Conservation (phyloP, 805 yeast genomes). For the Middelhovenomyces tepae region DNA sequence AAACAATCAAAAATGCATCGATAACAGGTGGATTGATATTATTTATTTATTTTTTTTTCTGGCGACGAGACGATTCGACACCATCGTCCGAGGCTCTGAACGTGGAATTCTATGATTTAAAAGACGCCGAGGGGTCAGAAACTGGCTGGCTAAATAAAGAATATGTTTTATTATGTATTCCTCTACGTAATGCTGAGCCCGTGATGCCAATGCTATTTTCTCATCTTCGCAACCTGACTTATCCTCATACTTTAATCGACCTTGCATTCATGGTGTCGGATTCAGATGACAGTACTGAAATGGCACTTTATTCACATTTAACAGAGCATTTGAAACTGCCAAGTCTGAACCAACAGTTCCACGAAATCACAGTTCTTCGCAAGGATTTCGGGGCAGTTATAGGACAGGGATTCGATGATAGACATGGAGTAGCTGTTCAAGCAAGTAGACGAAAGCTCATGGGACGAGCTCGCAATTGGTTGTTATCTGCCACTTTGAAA, state of each 20-base stretch:
- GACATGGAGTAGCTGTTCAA: constrained; percentile 96
- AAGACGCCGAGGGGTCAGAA: constrained; percentile 47
- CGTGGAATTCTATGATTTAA: constrained; percentile 64
- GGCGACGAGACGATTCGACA: too few relatives aligned
- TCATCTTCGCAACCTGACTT: constrained; percentile 69
- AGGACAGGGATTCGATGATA: constrained; percentile 89
- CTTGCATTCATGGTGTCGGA: constrained; percentile 76
- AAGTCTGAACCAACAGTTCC: constrained; percentile 72
- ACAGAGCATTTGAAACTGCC: too few relatives aligned
- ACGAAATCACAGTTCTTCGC: constrained; percentile 73
- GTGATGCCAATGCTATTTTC: constrained; percentile 81
- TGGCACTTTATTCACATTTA: constrained; percentile 45
- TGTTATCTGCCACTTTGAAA: constrained; percentile 74
- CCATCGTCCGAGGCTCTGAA: constrained; percentile 5
- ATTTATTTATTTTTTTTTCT: too few relatives aligned
- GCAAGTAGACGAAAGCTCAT: constrained; percentile 92
- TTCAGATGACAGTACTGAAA: constrained; percentile 77
- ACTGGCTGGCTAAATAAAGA: constrained; percentile 73
- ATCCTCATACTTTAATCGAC: constrained; percentile 72
- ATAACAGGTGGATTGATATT: too few relatives aligned
- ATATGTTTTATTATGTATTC: constrained; percentile 73
- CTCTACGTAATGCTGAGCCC: constrained; percentile 81
- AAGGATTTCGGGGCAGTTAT: constrained; percentile 91
- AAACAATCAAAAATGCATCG: too few relatives aligned
- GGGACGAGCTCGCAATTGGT: constrained; percentile 97